A percentile compares a stretch with the other conserved stretches of the same genome.
Evolutionary conservation across 257 asterid genomes (phyloP).

Genomic region (Nicotiana otophora): DNA sequence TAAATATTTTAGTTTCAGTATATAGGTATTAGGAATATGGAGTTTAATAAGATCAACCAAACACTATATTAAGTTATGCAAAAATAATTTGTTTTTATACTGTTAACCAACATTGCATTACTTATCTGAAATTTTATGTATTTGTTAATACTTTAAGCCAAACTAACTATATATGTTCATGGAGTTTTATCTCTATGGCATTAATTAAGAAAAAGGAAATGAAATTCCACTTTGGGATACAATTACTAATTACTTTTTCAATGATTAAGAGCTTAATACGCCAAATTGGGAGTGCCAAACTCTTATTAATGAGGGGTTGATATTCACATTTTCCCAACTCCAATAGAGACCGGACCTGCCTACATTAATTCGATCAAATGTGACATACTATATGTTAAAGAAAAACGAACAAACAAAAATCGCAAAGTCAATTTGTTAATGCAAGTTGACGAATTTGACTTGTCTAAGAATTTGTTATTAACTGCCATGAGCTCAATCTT

Average conservation of each 20-base stretch:
- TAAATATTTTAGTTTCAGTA: neutral
- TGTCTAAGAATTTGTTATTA: neutral
- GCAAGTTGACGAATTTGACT: neutral
- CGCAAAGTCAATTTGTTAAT: neutral
- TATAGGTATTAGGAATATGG: too few relatives aligned
- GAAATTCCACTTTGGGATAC: neutral
- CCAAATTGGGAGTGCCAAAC: neutral
- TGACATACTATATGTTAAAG: neutral
- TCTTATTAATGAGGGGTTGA: neutral
- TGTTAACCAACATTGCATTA: neutral
- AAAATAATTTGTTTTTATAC: too few relatives aligned
- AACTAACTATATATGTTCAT: too few relatives aligned
- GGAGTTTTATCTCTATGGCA: too few relatives aligned
- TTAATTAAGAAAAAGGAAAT: neutral
- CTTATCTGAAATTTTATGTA: too few relatives aligned
- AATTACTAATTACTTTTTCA: neutral
- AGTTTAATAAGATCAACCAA: too few relatives aligned
- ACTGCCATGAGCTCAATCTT: neutral
- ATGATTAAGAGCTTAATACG: neutral
- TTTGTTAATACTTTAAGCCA: too few relatives aligned
- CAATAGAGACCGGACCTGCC: neutral
- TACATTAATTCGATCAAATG: neutral
- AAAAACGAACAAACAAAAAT: neutral
- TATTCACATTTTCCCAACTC: neutral
- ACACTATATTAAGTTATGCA: neutral